phyloP scores from a whole-genome alignment of 192 early-diverging fungal genomes.

The Haplosporangium gracile region DNA sequence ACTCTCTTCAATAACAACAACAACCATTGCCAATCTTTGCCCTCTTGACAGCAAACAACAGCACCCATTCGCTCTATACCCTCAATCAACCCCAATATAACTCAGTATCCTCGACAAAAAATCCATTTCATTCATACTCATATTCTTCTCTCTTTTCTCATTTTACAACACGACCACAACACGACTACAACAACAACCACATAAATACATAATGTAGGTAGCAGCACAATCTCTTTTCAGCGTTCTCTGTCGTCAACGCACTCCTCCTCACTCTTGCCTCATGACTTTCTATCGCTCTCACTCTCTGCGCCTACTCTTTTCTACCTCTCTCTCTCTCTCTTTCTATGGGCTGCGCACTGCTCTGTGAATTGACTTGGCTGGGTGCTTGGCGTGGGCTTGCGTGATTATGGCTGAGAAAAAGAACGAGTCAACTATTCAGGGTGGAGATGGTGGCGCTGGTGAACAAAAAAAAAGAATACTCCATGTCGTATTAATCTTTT shows the following conservation, averaged over 20 bases:
- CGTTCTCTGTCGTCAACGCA: not conserved
- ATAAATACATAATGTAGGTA: conserved; percentile 36
- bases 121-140: not conserved
- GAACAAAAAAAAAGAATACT: not conserved
- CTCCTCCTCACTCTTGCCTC: not conserved
- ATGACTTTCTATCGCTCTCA: not conserved
- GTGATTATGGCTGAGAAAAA: not conserved
- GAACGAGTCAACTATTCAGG: not conserved
- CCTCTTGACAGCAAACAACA: conserved; percentile 3
- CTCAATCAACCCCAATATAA: not conserved
- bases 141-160: not conserved
- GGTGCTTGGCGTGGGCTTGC: not conserved
- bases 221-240: not conserved
- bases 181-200: not conserved
- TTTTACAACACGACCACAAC: not conserved
- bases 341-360: conserved; percentile 13
- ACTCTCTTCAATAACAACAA: not conserved
- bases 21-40: not conserved
- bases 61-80: not conserved
- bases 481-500: conserved; percentile 3
- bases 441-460: not conserved
- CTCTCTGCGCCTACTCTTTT: conserved; percentile 5
- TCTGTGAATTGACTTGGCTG: not conserved
- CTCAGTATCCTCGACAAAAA: not conserved
- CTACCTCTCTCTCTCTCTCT: not conserved